Base-by-base conservation (phyloP, 1,284 basidiomycete genomes). In the Cutaneotrichosporon cyanovorans region DNA sequence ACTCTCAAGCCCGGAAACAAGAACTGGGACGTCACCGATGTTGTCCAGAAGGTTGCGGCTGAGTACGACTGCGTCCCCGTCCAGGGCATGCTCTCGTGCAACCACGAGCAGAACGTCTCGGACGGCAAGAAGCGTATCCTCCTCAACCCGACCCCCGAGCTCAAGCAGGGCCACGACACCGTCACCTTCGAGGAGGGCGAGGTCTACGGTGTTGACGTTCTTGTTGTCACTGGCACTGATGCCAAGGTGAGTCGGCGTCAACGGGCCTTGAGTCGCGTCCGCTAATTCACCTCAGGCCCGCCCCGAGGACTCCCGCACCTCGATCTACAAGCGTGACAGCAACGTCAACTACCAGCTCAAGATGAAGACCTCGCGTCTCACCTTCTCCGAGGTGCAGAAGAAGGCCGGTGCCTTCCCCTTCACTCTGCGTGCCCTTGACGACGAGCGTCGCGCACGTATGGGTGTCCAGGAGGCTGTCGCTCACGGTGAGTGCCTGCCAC, bases 321-420 rank as follows among this genome's bases (percentile, higher is more conserved):
- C 87, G 33, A 84, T 98, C 67, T 96, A 87, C 78, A 90, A 95
- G 73, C 83, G 88, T 58, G 87, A 88, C 66, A 81, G 81, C 45
- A 76, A 80, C 35, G 79, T 92, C 55, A 93, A 87, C 42, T 98
- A 97, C 76, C 87, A 92, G 69, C 80, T 97, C 64, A 98, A 97
- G 78, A 85, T 95, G 83, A 95, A 93, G 77, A 93, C 87, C 46
- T 92, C 91, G 43, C 84, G 93, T 59, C 81, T 85, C 28, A 85
- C 95, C 39, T 96, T 95, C 75, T 85, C 85, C 42, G 93, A 97
- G 74, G 87, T 97, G 63, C 87, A 93, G 74, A 93, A 92, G 78
- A 97, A 96, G 60, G 87, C 93, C 30, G 93, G 92, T 22, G 80
- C 88, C 7, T 98, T 98, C 83, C 93, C 93, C 37, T 96, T 98